phyloP scores from a whole-genome alignment of 2,329 filamentous ascomycete species.

The Arthroderma sp. region DNA sequence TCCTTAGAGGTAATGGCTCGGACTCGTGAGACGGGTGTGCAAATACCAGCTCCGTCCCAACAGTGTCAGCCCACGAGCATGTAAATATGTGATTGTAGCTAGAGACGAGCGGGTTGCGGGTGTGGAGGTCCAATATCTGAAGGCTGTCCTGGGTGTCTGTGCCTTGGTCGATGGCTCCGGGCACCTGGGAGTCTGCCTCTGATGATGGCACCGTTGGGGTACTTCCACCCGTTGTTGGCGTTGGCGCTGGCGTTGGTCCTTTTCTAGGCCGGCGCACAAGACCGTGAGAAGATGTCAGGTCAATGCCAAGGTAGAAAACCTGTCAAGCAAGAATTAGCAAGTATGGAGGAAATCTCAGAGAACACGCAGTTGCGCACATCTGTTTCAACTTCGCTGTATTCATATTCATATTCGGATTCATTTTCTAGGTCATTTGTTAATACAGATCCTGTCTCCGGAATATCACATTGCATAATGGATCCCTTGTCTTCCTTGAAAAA shows the following conservation, averaged over 20 bases:
- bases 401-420: conserved; percentile 47
- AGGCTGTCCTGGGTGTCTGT: conserved; percentile 34
- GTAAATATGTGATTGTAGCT: conserved; percentile 68
- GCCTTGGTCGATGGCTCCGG: conserved; percentile 6
- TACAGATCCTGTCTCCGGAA: too few species aligned
- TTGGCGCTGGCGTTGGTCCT: conserved; percentile 6
- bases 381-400: conserved; percentile 41
- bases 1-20: conserved; percentile 36
- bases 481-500: too few species aligned
- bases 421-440: conserved; percentile 11
- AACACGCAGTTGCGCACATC: conserved; percentile 28
- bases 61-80: conserved; percentile 67
- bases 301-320: conserved; percentile 48
- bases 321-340: conserved; percentile 15
- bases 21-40: conserved; percentile 34
- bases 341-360: too few species aligned
- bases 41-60: conserved; percentile 76
- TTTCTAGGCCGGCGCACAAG: conserved; percentile 22
- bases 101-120: conserved; percentile 60
- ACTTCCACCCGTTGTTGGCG: conserved; percentile 2
- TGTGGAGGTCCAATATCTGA: conserved; percentile 75
- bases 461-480: too few species aligned
- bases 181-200: neutral
- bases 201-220: conserved; percentile 11
- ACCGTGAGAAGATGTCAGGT: conserved; percentile 38